These are phyloP conservation scores for Stephania cephalantha DNA, from an alignment of 164 flowering plant species.

Conservation along the genomic window DNA sequence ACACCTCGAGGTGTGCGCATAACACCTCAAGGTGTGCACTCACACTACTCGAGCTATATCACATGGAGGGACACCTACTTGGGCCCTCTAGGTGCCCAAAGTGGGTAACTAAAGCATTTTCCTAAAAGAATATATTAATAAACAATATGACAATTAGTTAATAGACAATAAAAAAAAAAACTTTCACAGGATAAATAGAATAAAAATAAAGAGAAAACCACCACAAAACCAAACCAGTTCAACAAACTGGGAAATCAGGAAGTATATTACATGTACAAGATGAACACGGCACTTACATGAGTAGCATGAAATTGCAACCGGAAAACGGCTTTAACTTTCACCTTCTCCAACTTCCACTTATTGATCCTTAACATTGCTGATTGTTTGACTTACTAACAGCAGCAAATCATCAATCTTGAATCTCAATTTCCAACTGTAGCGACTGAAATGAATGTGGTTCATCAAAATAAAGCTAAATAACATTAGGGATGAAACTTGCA, in stretches of 20 bases:
- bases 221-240: neutral
- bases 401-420: conserved; percentile 20
- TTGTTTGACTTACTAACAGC: conserved; percentile 16
- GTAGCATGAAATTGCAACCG: conserved; percentile 97
- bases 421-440: conserved; percentile 9
- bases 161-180: conserved; percentile 1
- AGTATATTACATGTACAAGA: conserved; percentile 1
- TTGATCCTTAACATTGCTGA: conserved; percentile 68
- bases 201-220: neutral
- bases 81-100: too few relatives aligned
- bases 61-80: too few relatives aligned
- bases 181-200: neutral
- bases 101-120: too few relatives aligned
- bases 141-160: neutral
- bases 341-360: conserved; percentile 88
- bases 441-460: conserved; percentile 4
- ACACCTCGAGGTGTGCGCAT: too few relatives aligned
- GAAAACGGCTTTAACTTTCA: conserved; percentile 93
- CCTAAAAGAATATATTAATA: neutral
- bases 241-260: conserved; percentile 1
- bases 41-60: too few relatives aligned
- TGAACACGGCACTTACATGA: conserved; percentile 51
- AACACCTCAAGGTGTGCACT: too few relatives aligned
- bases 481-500: neutral
- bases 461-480: neutral